Evolutionary conservation across 495 filamentous ascomycete genomes (phyloP).

Genomic region (Xylaria acuta): DNA sequence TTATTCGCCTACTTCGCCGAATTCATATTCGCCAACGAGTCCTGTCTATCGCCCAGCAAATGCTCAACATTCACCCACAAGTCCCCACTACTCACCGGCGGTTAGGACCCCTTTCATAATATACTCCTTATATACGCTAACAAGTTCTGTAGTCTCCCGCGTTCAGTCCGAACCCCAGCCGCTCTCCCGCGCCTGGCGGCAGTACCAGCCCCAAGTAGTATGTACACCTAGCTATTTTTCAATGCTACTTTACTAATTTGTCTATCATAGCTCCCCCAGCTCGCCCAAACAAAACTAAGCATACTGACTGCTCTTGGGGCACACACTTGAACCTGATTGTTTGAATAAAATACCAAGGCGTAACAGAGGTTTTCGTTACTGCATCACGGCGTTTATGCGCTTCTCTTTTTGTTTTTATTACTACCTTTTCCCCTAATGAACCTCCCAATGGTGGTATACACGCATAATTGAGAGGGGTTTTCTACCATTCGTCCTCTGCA

Average conservation of each 20-base stretch:
- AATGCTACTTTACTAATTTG: background rate
- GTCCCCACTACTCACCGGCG: constrained; percentile 61
- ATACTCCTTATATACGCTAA: constrained; percentile 26
- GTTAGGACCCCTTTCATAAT: constrained; percentile 26
- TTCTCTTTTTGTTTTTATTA: constrained; percentile 11
- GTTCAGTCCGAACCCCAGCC: constrained; percentile 28
- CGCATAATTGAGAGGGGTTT: constrained; percentile 21
- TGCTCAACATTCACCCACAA: constrained; percentile 58
- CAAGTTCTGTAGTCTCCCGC: constrained; percentile 31
- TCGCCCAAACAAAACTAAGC: constrained; percentile 29
- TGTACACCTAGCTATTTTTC: background rate
- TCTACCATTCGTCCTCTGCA: constrained; percentile 14
- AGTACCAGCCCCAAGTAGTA: constrained; percentile 33
- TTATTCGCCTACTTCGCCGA: constrained; percentile 71
- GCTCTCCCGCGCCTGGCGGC: constrained; percentile 26
- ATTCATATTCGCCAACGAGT: constrained; percentile 78
- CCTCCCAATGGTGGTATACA: background rate
- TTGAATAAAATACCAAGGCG: constrained; percentile 29
- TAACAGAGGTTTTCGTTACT: constrained; percentile 14
- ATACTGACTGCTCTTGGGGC: background rate
- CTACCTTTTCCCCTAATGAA: background rate
- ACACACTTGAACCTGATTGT: constrained; percentile 16
- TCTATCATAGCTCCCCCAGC: constrained; percentile 24
- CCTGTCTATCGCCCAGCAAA: constrained; percentile 60
- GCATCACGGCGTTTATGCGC: constrained; percentile 26